Evolutionary conservation across 192 early-diverging fungal genomes (phyloP).

Genomic region (Pilaira anomala): DNA sequence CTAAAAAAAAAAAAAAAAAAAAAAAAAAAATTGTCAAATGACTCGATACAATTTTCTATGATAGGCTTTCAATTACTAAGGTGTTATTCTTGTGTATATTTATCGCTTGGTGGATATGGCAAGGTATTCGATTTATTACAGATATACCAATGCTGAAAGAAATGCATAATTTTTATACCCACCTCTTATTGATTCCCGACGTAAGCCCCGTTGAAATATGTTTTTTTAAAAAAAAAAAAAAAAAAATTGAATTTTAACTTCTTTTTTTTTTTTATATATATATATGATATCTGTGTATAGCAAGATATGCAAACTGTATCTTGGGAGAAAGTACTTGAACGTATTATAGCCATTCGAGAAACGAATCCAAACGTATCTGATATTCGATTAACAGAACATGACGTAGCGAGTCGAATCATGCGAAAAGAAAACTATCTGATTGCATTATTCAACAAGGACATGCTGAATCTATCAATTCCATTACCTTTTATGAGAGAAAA

Average conservation of each 20-base stretch:
- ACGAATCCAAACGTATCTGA: conserved; percentile 55
- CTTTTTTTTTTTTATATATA: not conserved
- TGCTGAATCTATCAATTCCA: conserved; percentile 78
- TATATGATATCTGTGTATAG: conserved; percentile 38
- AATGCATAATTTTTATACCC: conserved; percentile 81
- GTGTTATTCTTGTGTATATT: conserved; percentile 64
- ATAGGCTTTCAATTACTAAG: conserved; percentile 55
- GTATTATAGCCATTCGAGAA: conserved; percentile 70
- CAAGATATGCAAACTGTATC: conserved; percentile 78
- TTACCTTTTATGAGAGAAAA: conserved; percentile 50
- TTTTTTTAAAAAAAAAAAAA: no score
- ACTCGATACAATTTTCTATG: conserved; percentile 8
- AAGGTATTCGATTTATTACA: conserved; percentile 60
- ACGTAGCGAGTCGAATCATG: conserved; percentile 93
- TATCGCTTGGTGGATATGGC: conserved; percentile 71
- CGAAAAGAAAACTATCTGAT: conserved; percentile 97
- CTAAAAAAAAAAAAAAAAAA: not conserved
- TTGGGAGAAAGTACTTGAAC: conserved; percentile 82
- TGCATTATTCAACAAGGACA: conserved; percentile 90
- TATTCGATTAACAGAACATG: conserved; percentile 63
- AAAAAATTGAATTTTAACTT: no score
- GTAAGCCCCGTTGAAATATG: conserved; percentile 36
- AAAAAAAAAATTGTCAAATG: no score
- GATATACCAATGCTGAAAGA: conserved; percentile 74
- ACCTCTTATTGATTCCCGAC: conserved; percentile 76